Percentiles rank a stretch among this genome's conserved stretches.
phyloP scores from a whole-genome alignment of 805 yeast species.

The Pichia cephalocereana region DNA sequence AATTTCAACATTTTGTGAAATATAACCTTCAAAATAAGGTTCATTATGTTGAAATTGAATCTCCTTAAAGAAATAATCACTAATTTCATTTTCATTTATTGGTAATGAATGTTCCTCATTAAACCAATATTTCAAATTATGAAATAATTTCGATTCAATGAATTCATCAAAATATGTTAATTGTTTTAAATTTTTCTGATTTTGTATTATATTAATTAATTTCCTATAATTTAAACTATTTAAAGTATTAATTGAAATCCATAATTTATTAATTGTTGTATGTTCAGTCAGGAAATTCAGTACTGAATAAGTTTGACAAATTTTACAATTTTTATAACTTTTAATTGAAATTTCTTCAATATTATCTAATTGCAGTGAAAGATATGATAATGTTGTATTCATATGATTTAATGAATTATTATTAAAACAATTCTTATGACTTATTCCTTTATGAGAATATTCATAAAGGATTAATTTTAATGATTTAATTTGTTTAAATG shows the following conservation, averaged over 20 bases:
- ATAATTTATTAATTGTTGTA: slow-evolving; percentile 7
- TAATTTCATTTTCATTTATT: slow-evolving; percentile 11
- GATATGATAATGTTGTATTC: slow-evolving; percentile 7
- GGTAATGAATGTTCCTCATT: slow-evolving; percentile 13
- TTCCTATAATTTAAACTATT: slow-evolving; percentile 8
- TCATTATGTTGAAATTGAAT: slow-evolving; percentile 11
- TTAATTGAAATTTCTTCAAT: slow-evolving; percentile 15
- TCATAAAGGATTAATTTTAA: slow-evolving; percentile 18
- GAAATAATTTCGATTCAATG: slow-evolving; percentile 13
- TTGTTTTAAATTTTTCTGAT: slow-evolving; percentile 5
- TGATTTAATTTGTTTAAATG: slow-evolving; percentile 18
- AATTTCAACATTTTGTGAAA: slow-evolving; percentile 11
- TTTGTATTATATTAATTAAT: slow-evolving; percentile 5
- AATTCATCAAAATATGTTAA: slow-evolving; percentile 19
- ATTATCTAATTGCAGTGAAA: slow-evolving; percentile 13
- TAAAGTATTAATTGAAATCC: slow-evolving; percentile 15
- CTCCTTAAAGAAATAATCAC: slow-evolving; percentile 15
- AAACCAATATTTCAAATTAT: slow-evolving; percentile 20
- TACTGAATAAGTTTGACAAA: slow-evolving; percentile 19
- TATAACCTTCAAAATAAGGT: slow-evolving; percentile 13
- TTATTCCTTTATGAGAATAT: slow-evolving; percentile 17
- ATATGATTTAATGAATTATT: neutral
- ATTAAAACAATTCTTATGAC: slow-evolving; percentile 6
- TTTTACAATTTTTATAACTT: slow-evolving; percentile 20
- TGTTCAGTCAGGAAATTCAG: slow-evolving; percentile 8